A percentile compares a stretch with the other conserved stretches of the same genome.
phyloP scores from a whole-genome alignment of 2,329 filamentous ascomycete species.

The Colletotrichum tanaceti region DNA sequence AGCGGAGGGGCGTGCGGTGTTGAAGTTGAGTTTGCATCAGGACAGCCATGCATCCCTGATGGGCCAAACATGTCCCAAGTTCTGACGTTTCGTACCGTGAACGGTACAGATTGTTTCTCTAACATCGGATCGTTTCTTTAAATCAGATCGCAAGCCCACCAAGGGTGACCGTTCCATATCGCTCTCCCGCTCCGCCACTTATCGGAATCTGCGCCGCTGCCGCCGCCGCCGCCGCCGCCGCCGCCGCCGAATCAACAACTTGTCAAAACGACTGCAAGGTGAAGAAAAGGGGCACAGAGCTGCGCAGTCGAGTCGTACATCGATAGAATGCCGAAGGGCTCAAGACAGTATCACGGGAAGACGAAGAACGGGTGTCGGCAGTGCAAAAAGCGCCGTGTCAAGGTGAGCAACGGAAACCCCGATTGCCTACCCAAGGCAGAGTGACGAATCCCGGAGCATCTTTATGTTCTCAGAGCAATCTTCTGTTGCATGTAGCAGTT shows the following conservation, averaged over 20 bases:
- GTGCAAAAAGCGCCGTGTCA: constrained; percentile 41
- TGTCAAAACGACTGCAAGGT: constrained; percentile 15
- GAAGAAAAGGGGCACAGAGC: constrained; percentile 4
- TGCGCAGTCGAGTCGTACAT: not conserved
- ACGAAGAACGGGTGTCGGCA: constrained; percentile 40
- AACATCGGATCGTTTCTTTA: constrained; percentile 27
- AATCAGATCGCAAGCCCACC: constrained; percentile 26
- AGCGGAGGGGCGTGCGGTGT: constrained; percentile 37
- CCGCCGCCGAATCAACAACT: not conserved
- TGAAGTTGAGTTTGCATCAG: constrained; percentile 38
- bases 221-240: no score
- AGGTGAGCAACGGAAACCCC: constrained; percentile 21
- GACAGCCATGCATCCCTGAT: constrained; percentile 33
- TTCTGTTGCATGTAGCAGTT: constrained; percentile 4
- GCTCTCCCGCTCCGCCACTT: constrained; percentile 1
- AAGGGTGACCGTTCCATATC: not conserved
- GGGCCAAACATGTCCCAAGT: constrained; percentile 29
- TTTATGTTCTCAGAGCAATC: not conserved
- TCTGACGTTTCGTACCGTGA: constrained; percentile 26
- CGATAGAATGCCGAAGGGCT: constrained; percentile 39
- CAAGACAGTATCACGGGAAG: constrained; percentile 40
- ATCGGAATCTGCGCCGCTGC: constrained; percentile 1
- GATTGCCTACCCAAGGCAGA: not conserved
- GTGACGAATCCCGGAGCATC: constrained; percentile 1
- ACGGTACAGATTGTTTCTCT: constrained; percentile 20